phyloP scores from a whole-genome alignment of 108 stramenopile species.

The Bacterosira constricta region DNA sequence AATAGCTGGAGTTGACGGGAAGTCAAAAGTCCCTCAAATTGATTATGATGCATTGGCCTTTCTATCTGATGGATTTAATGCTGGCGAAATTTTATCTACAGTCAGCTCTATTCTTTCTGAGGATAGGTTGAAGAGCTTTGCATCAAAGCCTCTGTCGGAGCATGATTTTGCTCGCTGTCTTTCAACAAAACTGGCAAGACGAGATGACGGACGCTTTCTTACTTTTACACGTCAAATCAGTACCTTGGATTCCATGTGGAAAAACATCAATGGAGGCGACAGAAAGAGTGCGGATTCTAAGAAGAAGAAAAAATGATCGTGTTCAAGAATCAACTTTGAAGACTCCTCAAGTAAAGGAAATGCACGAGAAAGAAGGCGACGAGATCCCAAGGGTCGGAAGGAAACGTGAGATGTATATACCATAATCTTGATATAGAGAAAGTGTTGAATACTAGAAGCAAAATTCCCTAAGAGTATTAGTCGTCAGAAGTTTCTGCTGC shows the following conservation, averaged over 20 bases:
- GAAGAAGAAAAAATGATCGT: conserved; percentile 44
- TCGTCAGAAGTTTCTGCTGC: too few species aligned
- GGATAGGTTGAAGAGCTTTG: conserved; percentile 54
- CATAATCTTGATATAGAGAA: too few species aligned
- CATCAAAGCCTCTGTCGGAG: conserved; percentile 39
- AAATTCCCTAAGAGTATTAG: too few species aligned
- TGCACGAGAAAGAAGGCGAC: too few species aligned
- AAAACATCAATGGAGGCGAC: conserved; percentile 47
- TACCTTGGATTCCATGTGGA: conserved; percentile 54
- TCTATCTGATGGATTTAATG: conserved; percentile 76
- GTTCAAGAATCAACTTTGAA: too few species aligned
- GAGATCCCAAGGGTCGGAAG: too few species aligned
- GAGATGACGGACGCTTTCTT: conserved; percentile 40
- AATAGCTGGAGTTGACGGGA: conserved; percentile 7
- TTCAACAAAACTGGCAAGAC: neutral
- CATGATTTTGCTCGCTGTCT: conserved; percentile 55
- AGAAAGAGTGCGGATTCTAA: conserved; percentile 27
- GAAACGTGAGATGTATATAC: too few species aligned
- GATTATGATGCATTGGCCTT: conserved; percentile 69
- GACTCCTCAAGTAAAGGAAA: too few species aligned
- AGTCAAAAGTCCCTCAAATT: conserved; percentile 14
- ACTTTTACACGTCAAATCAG: conserved; percentile 65
- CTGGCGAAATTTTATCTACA: conserved; percentile 58
- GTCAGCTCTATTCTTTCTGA: conserved; percentile 56
- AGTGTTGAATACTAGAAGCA: too few species aligned